phyloP scores from a whole-genome alignment of 495 filamentous ascomycete genomes.

The Friedmanniomyces simplex region DNA sequence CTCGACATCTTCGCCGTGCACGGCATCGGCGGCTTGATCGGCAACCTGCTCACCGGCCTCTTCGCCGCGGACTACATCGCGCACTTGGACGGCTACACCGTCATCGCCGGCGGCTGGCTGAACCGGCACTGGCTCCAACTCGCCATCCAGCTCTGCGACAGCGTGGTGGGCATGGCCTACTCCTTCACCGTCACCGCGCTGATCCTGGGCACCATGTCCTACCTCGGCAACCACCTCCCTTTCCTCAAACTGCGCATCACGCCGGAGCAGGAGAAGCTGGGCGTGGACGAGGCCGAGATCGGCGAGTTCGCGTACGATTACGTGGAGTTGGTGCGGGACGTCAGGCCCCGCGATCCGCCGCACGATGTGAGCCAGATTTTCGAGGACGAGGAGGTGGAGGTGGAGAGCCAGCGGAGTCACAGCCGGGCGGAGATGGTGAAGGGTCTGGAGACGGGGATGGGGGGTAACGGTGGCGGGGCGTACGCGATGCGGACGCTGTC shows the following conservation, averaged over 20 bases:
- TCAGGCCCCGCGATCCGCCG: slow-evolving; percentile 28
- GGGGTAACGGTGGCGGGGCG: not conserved
- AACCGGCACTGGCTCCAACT: slow-evolving; percentile 87
- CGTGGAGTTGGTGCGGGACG: slow-evolving; percentile 82
- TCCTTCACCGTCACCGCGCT: slow-evolving; percentile 77
- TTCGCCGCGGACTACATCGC: slow-evolving; percentile 91
- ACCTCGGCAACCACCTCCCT: slow-evolving; percentile 78
- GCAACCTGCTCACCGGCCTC: slow-evolving; percentile 80
- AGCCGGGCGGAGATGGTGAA: slow-evolving; percentile 9
- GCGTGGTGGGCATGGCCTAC: slow-evolving; percentile 69
- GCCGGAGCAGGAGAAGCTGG: slow-evolving; percentile 80
- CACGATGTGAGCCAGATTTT: slow-evolving; percentile 1
- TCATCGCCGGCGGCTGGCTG: slow-evolving; percentile 78
- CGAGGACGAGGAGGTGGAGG: slow-evolving; percentile 2
- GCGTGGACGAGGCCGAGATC: slow-evolving; percentile 91
- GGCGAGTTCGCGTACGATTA: slow-evolving; percentile 99
- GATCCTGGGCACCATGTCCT: slow-evolving; percentile 49
- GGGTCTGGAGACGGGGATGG: not conserved
- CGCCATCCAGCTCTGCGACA: slow-evolving; percentile 81
- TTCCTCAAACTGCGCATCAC: slow-evolving; percentile 67
- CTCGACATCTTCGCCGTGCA: slow-evolving; percentile 51
- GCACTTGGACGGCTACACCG: slow-evolving; percentile 64
- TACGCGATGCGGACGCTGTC: not conserved
- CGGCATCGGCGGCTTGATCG: slow-evolving; percentile 75
- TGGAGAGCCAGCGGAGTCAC: slow-evolving; percentile 6